These are phyloP conservation scores for Piper betle DNA, from an alignment of 164 flowering plant genomes.

Conservation along the genomic window DNA sequence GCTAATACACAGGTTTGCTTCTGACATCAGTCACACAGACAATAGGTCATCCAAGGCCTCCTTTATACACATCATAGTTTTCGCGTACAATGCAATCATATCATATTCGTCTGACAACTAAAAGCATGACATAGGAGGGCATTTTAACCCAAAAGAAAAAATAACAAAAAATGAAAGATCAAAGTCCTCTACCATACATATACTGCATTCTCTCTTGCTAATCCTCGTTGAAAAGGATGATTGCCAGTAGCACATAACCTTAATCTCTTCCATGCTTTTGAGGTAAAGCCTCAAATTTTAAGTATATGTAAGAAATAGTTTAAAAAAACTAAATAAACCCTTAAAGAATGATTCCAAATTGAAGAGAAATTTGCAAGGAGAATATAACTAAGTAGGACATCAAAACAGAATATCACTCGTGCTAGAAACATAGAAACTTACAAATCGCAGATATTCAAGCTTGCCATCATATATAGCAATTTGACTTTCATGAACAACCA, in stretches of 20 bases:
- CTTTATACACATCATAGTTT: background rate
- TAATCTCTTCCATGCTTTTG: too few relatives aligned
- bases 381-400: background rate
- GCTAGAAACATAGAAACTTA: slow-evolving; percentile 14
- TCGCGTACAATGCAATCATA: too few relatives aligned
- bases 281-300: too few relatives aligned
- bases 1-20: background rate
- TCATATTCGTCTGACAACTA: too few relatives aligned
- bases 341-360: background rate
- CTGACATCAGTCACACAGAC: background rate
- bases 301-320: too few relatives aligned
- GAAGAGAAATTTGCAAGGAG: background rate
- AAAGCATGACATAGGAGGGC: too few relatives aligned
- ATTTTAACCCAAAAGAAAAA: background rate
- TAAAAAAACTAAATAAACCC: background rate
- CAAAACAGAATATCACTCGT: background rate
- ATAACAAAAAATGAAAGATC: too few relatives aligned
- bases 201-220: too few relatives aligned
- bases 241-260: too few relatives aligned
- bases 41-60: background rate
- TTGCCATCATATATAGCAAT: slow-evolving; percentile 52
- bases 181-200: too few relatives aligned
- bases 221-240: too few relatives aligned
- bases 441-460: slow-evolving; percentile 44
- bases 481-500: slow-evolving; percentile 64